Evolutionary conservation across 345 rosid species (phyloP).

Genomic region (Gossypium anomalum): DNA sequence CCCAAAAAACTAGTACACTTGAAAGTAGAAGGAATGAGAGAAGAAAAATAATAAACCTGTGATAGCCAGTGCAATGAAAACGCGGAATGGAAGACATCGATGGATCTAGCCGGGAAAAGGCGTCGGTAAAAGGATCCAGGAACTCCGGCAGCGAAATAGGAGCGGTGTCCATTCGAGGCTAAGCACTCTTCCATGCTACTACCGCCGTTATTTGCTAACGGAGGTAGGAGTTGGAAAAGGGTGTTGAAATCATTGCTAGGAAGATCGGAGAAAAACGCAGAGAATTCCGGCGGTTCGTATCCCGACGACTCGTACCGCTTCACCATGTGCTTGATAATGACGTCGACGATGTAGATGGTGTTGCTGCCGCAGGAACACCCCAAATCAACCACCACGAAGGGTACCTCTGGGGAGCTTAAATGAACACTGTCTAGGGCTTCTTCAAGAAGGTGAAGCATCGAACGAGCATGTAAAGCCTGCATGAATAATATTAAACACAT

Average conservation of each 20-base stretch:
- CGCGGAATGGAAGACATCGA: conserved; percentile 83
- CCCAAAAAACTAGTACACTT: neutral
- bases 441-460: conserved; percentile 79
- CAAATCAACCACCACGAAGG: conserved; percentile 81
- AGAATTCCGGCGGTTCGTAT: conserved; percentile 63
- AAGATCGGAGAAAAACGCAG: conserved; percentile 85
- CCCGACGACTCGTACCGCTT: conserved; percentile 60
- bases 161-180: conserved; percentile 64
- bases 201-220: conserved; percentile 43
- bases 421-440: conserved; percentile 76
- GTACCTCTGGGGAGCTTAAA: conserved; percentile 44
- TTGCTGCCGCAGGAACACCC: conserved; percentile 86
- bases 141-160: conserved; percentile 78
- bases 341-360: conserved; percentile 58
- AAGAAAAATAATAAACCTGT: conserved; percentile 41
- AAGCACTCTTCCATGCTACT: conserved; percentile 87
- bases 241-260: conserved; percentile 96
- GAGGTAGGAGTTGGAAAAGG: conserved; percentile 84
- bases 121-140: conserved; percentile 88
- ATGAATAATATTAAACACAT: neutral
- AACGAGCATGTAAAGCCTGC: conserved; percentile 86
- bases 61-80: conserved; percentile 97
- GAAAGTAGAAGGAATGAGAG: neutral
- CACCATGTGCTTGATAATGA: conserved; percentile 74
- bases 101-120: conserved; percentile 73